These are phyloP conservation scores for Solanum ossicruentum DNA, from an alignment of 257 asterid species.

Conservation along the genomic window DNA sequence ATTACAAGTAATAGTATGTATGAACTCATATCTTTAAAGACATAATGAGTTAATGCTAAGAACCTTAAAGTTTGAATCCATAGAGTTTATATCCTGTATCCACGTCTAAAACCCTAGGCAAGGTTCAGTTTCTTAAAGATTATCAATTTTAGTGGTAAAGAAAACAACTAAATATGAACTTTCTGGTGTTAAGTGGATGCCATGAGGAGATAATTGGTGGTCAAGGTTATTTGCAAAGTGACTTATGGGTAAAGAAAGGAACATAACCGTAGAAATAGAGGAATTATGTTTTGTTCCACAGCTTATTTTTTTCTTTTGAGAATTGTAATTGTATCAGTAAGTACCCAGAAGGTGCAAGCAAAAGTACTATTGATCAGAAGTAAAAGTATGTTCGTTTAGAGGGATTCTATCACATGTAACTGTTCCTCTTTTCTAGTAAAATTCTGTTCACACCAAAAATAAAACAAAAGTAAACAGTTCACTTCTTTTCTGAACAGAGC, in stretches of 20 bases:
- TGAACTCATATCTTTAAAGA: background rate
- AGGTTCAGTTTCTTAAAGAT: background rate
- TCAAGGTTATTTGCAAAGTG: background rate
- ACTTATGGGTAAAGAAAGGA: background rate
- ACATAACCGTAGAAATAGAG: background rate
- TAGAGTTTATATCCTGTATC: background rate
- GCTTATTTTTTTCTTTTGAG: background rate
- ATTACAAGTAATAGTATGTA: background rate
- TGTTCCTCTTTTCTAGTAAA: background rate
- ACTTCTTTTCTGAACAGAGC: background rate
- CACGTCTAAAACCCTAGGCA: background rate
- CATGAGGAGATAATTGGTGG: background rate
- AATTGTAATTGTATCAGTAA: background rate
- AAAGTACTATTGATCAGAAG: background rate
- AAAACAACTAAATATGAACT: background rate
- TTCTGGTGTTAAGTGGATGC: background rate
- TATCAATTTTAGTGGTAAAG: background rate
- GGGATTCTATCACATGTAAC: background rate
- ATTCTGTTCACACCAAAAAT: background rate
- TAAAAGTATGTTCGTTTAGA: background rate
- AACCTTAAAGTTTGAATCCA: background rate
- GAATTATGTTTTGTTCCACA: background rate
- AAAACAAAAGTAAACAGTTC: background rate
- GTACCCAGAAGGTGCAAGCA: background rate
- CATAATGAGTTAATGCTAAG: background rate